phyloP scores from a whole-genome alignment of 306 rosid genomes.

The Geum urbanum region DNA sequence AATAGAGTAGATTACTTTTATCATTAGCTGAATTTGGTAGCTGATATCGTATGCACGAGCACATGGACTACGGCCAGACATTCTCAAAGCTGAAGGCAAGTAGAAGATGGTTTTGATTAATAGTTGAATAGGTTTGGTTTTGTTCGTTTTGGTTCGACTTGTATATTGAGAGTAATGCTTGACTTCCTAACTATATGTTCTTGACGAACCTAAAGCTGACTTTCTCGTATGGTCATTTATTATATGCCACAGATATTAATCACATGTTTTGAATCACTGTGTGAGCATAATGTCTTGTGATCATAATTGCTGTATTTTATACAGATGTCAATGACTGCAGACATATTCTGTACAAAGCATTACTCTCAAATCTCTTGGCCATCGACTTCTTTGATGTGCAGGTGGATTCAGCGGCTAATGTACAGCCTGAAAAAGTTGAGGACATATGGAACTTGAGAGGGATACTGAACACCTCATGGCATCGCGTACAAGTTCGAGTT shows the following conservation, averaged over 20 bases:
- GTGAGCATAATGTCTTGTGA: background rate
- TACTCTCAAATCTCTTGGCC: background rate
- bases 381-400: slow-evolving; percentile 29
- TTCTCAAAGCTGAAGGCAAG: no score
- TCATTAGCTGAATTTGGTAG: no score
- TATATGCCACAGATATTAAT: background rate
- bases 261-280: background rate
- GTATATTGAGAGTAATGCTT: no score
- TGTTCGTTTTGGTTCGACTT: no score
- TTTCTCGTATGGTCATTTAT: background rate
- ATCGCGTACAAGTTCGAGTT: slow-evolving; percentile 64
- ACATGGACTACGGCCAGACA: no score
- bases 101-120: no score
- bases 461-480: slow-evolving; percentile 89
- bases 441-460: slow-evolving; percentile 92
- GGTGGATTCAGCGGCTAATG: slow-evolving; percentile 89
- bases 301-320: background rate
- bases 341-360: background rate
- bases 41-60: no score
- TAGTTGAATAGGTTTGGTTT: no score
- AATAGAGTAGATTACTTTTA: no score
- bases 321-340: no score
- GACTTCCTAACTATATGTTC: background rate
- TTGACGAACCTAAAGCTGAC: background rate
- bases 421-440: slow-evolving; percentile 79